phyloP scores from a whole-genome alignment of 352 stramenopile species.

The Pythium biforme region DNA sequence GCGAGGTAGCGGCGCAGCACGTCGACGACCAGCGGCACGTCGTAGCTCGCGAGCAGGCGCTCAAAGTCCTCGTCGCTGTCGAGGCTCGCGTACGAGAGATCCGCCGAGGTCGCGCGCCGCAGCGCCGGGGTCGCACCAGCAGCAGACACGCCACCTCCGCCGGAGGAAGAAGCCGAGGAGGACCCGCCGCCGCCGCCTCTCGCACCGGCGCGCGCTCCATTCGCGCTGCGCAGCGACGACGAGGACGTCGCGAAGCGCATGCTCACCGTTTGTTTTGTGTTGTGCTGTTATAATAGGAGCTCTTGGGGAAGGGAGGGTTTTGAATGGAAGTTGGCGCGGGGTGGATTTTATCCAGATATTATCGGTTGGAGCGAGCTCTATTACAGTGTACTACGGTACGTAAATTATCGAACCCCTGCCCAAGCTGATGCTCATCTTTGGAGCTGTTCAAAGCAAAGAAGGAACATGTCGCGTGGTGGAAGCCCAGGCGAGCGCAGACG shows the following conservation, averaged over 20 bases:
- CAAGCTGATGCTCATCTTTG: background rate
- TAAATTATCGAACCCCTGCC: constrained; percentile 15
- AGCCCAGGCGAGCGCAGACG: too few relatives aligned
- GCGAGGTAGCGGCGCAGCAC: constrained; percentile 67
- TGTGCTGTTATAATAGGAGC: too few relatives aligned
- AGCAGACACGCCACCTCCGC: too few relatives aligned
- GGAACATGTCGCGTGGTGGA: too few relatives aligned
- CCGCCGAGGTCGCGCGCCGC: constrained; percentile 17
- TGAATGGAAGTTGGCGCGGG: constrained; percentile 18
- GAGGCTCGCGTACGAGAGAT: constrained; percentile 29
- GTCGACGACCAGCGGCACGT: constrained; percentile 55
- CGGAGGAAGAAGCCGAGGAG: too few relatives aligned
- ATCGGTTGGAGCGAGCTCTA: constrained; percentile 1
- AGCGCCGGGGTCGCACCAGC: constrained; percentile 8
- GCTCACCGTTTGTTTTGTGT: background rate
- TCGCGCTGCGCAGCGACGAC: constrained; percentile 21
- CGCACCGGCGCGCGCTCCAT: background rate
- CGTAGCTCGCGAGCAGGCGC: constrained; percentile 60
- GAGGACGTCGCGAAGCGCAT: constrained; percentile 24
- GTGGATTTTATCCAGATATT: constrained; percentile 20
- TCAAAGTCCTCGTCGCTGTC: constrained; percentile 78
- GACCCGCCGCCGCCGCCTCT: too few relatives aligned
- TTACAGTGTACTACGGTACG: background rate
- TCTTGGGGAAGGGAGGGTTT: constrained; percentile 1
- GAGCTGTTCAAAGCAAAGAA: too few relatives aligned